Conservation (phyloP, 1,139 yeast genomes). For the Meyerozyma guilliermondii region DNA sequence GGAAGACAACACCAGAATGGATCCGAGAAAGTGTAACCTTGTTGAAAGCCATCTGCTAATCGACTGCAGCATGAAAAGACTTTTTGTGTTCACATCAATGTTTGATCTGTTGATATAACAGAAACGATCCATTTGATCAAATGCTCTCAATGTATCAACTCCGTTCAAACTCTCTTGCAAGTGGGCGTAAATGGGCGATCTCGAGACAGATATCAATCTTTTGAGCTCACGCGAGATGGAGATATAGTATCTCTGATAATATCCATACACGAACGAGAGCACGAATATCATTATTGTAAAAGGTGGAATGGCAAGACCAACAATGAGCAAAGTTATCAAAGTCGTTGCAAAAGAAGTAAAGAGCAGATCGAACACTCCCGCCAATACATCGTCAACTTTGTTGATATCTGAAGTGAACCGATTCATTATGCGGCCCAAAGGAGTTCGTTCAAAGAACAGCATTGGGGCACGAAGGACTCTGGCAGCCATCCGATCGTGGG, state of each 20-base stretch:
- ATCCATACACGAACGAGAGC: constrained; percentile 41
- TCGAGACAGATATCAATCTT: constrained; percentile 44
- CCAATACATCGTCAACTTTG: constrained; percentile 52
- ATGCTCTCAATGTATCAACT: constrained; percentile 56
- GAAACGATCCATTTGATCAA: constrained; percentile 48
- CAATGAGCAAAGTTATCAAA: constrained; percentile 44
- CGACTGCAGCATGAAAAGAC: constrained; percentile 51
- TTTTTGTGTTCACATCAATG: constrained; percentile 58
- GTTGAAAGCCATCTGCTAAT: constrained; percentile 71
- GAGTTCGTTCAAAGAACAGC: constrained; percentile 27
- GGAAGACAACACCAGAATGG: constrained; percentile 56
- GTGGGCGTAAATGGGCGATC: constrained; percentile 62
- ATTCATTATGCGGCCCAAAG: constrained; percentile 28
- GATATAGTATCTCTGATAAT: constrained; percentile 50
- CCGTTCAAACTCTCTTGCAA: constrained; percentile 60
- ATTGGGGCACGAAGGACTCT: constrained; percentile 24
- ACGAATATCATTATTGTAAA: constrained; percentile 38
- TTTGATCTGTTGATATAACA: constrained; percentile 50
- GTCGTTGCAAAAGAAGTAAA: constrained; percentile 40
- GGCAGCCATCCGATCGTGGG: constrained; percentile 23
- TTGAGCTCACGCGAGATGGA: constrained; percentile 54
- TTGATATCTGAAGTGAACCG: constrained; percentile 68
- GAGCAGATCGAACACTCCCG: constrained; percentile 39
- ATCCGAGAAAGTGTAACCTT: constrained; percentile 65
- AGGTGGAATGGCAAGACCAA: constrained; percentile 47